Percentiles rank a stretch among this genome's conserved stretches.
phyloP scores from a whole-genome alignment of 2,329 filamentous ascomycete genomes.

The Massarina eburnea region DNA sequence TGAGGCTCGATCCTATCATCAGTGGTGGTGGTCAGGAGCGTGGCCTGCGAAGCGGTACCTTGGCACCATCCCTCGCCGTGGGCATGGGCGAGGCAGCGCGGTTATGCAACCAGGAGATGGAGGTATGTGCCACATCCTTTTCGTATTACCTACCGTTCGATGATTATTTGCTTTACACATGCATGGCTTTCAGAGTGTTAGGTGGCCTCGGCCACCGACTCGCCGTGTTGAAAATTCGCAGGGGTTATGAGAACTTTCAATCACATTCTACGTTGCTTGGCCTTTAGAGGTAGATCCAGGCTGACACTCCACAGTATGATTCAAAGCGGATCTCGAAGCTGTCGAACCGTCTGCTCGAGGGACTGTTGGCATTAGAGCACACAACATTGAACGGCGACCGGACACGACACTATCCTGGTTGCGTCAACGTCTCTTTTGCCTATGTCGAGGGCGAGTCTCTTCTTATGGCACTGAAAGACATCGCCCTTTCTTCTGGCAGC shows the following conservation, averaged over 20 bases:
- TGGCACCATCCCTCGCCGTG: slow-evolving; percentile 84
- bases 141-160: slow-evolving; percentile 35
- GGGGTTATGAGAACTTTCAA: slow-evolving; percentile 59
- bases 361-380: slow-evolving; percentile 86
- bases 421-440: slow-evolving; percentile 97
- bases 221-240: slow-evolving; percentile 61
- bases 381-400: slow-evolving; percentile 87
- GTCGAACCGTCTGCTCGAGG: slow-evolving; percentile 80
- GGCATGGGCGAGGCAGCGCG: slow-evolving; percentile 96
- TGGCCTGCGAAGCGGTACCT: slow-evolving; percentile 88
- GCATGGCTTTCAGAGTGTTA: slow-evolving; percentile 81
- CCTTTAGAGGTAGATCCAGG: neutral
- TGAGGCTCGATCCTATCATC: slow-evolving; percentile 94
- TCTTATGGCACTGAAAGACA: slow-evolving; percentile 97
- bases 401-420: slow-evolving; percentile 85
- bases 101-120: slow-evolving; percentile 85
- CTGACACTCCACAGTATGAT: slow-evolving; percentile 70
- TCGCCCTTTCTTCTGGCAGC: slow-evolving; percentile 92
- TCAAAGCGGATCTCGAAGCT: slow-evolving; percentile 78
- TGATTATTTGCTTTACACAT: slow-evolving; percentile 86
- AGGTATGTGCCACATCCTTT: slow-evolving; percentile 62
- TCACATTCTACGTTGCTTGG: neutral
- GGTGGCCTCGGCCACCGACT: slow-evolving; percentile 32
- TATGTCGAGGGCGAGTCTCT: slow-evolving; percentile 98
- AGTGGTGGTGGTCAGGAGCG: slow-evolving; percentile 94